Evolutionary conservation across 805 yeast species (phyloP).

Genomic region (Soucietia sequanensis): DNA sequence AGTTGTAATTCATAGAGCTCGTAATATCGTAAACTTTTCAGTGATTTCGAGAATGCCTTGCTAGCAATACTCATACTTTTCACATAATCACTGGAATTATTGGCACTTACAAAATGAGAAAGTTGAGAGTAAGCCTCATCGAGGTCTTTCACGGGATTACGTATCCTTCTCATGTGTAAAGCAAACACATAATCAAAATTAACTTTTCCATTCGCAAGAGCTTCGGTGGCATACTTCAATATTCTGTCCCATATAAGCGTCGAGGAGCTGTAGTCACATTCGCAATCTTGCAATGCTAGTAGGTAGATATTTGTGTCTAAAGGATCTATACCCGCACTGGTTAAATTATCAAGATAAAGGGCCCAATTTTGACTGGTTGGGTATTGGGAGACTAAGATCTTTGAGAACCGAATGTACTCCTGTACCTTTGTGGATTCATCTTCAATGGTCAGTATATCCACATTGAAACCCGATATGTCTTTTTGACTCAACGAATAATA

Average conservation of each 20-base stretch:
- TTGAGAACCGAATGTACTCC: not conserved
- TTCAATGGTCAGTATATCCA: not conserved
- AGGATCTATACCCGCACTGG: not conserved
- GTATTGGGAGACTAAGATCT: not conserved
- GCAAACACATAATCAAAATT: constrained; percentile 16
- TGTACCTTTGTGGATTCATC: not conserved
- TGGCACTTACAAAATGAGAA: constrained; percentile 39
- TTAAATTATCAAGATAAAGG: not conserved
- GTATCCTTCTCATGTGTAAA: constrained; percentile 30
- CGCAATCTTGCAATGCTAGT: constrained; percentile 19
- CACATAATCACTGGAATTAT: constrained; percentile 28
- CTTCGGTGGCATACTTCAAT: constrained; percentile 8
- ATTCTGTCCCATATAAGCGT: constrained; percentile 19
- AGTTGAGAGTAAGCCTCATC: constrained; percentile 39
- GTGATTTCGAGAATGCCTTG: constrained; percentile 27
- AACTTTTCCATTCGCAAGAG: constrained; percentile 4
- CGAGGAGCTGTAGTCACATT: constrained; percentile 23
- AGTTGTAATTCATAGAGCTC: constrained; percentile 36
- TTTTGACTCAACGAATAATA: not conserved
- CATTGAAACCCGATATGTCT: not conserved
- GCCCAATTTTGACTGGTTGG: not conserved
- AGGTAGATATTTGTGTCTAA: not conserved
- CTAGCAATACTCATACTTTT: constrained; percentile 36
- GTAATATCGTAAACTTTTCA: constrained; percentile 21
- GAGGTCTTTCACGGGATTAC: constrained; percentile 39